Evolutionary conservation across 306 rosid genomes (phyloP), one percentile per base, ranked within the genome.

Genomic region (Sicyos edulis): DNA sequence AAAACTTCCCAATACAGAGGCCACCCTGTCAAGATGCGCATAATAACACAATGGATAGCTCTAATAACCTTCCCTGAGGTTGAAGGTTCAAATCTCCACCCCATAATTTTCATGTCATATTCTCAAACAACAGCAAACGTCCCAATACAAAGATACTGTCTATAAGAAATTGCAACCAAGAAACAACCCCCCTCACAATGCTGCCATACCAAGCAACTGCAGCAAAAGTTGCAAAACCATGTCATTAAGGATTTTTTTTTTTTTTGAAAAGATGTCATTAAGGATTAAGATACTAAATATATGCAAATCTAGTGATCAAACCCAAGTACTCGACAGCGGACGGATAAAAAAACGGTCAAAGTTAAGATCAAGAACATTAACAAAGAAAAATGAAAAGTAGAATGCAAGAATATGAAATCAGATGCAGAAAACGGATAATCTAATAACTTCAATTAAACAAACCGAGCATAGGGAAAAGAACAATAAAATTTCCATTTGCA

Each of bases 401-500:
- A n/a, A 51, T 20, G 17, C 12, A 20, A 67, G 40, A 67, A 47
- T 21, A 15, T 45, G 13, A 53, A 71, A 71, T 16, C 42, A 54
- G 62, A 71, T 11, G 32, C 51, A 26, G 6, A 26, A 54, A 54
- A 52, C 17, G 40, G 47, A 51, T 16, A 29, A 45, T 8, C 15
- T 24, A 70, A 56, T 45, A 16, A 54, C 62, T 29, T 32, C 19
- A 54, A 29, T 22, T 54, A 6, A 54, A 52, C 29, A 54, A 29
- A 52, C 29, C 49, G 29, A 2, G 10, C 12, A 51, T 22, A 17
- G 26, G 17, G 21, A 37, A 70, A 22, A 51, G 14, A 52, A 15
- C 34, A 24, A 13, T n/a, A 71, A 56, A 20, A 10, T 70, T 37
- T 19, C 64, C 20, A 52, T 65, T 63, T 50, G 75, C 60, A 78